Base-by-base conservation (phyloP, 2,329 filamentous ascomycete genomes). In the Talaromyces islandicus region DNA sequence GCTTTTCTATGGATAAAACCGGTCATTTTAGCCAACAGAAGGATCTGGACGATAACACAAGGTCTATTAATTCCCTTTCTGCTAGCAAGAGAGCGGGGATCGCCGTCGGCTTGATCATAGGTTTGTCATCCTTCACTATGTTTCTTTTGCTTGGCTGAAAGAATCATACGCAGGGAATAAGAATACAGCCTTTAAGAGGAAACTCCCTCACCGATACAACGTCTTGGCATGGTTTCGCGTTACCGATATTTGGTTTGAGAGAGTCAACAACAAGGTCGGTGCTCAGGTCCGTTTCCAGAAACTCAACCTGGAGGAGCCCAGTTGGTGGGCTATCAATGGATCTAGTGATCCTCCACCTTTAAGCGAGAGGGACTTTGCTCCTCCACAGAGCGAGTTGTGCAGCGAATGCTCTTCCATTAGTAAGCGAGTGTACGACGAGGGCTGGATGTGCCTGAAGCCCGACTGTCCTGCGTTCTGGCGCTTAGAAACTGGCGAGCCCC, bases 161-260 rank as follows among this genome's bases (percentile, higher is more conserved):
- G 57, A 68, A 46, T 64, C 41, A 65, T 77, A 30, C 43, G 62
- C 68, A 80, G 86, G 88, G 1, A 70, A 80, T 17, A 70, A 80
- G 57, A 83, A 86, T 63, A 68, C 70, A 3, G 69, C 78, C 24
- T 76, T 81, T 19, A 77, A 78, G 0, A 79, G 78, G 1, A 74
- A 77, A 27, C 75, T 87, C 7, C 81, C 83, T 0, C 78, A 87
- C 60, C 75, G 80, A 0, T 91, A 86, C 66, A 85, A 82, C 59
- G 84, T 91, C 0, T 77, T 92, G 48, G 87, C 80, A n/a, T 86
- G 81, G 70, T 92, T 90, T 69, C 83, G 86, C 54, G 77, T 89
- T 12, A 88, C 87, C 0, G 77, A 88, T 54, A 77, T 91, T 0
- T 92, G 89, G 89, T 77, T 74, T 11, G 89, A 92, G 65, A 81